phyloP scores from a whole-genome alignment of 805 yeast genomes.

The Blastobotrys americana region DNA sequence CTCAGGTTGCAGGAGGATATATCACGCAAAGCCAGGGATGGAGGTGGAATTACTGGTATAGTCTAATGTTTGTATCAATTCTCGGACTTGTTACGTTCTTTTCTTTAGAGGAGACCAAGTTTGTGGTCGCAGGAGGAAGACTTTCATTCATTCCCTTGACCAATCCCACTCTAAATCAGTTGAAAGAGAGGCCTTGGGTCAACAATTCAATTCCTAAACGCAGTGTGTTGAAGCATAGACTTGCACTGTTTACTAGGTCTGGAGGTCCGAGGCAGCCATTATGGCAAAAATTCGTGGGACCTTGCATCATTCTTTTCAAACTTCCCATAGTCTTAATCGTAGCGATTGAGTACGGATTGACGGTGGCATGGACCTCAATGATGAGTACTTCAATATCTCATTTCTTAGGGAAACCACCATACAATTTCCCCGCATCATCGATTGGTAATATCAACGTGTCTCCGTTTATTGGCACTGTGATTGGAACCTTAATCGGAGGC shows the following conservation, averaged over 20 bases:
- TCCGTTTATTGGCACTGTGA: slow-evolving; percentile 13
- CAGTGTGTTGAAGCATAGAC: slow-evolving; percentile 6
- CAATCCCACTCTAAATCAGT: not conserved
- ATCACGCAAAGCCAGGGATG: slow-evolving; percentile 22
- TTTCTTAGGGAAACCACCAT: slow-evolving; percentile 8
- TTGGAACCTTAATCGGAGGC: slow-evolving; percentile 13
- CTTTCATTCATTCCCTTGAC: not conserved
- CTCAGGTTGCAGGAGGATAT: slow-evolving; percentile 22
- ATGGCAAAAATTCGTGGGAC: slow-evolving; percentile 9
- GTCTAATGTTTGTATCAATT: slow-evolving; percentile 18
- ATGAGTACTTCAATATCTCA: slow-evolving; percentile 10
- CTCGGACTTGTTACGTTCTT: slow-evolving; percentile 12
- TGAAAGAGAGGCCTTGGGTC: not conserved
- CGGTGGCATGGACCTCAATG: slow-evolving; percentile 14
- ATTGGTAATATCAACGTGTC: slow-evolving; percentile 14
- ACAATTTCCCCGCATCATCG: slow-evolving; percentile 11
- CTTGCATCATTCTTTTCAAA: slow-evolving; percentile 8
- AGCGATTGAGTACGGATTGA: slow-evolving; percentile 12
- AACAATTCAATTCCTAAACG: slow-evolving; percentile 7
- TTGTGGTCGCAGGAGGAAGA: slow-evolving; percentile 5
- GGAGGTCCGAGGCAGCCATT: slow-evolving; percentile 8
- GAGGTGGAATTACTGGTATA: slow-evolving; percentile 25
- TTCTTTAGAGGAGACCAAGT: slow-evolving; percentile 21
- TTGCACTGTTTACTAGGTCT: slow-evolving; percentile 8
- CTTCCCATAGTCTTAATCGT: slow-evolving; percentile 13